Percentiles rank a stretch among this genome's conserved stretches.
Conservation (phyloP, 176 grass and related monocot species). For the Secale cereale region DNA sequence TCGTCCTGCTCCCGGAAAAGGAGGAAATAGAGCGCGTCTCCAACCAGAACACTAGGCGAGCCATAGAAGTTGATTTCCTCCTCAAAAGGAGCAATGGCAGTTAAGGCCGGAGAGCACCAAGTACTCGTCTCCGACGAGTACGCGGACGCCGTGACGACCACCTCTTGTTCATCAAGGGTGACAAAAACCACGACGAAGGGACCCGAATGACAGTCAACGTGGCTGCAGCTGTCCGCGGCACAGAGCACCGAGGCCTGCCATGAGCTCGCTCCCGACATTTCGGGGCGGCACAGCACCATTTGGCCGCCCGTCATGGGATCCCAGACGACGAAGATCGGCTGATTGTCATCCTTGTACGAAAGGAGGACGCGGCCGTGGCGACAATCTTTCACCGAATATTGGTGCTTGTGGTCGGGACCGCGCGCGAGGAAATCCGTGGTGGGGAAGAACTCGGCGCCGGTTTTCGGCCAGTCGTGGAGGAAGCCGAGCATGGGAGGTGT, state of each 20-base stretch:
- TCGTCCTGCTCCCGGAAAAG: background rate
- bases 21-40: background rate
- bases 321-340: background rate
- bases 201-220: background rate
- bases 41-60: background rate
- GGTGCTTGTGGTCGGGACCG: background rate
- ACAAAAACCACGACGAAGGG: background rate
- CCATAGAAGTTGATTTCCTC: background rate
- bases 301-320: background rate
- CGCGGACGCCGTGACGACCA: background rate
- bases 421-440: background rate
- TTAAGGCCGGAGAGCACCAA: background rate
- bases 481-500: background rate
- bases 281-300: background rate
- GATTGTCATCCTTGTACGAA: background rate
- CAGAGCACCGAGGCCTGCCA: background rate
- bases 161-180: background rate
- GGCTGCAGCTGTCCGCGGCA: background rate
- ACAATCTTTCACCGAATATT: background rate
- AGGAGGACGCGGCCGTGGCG: background rate
- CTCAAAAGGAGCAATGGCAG: background rate
- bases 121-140: background rate
- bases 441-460: background rate
- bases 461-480: background rate
- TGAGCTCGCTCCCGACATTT: background rate